Conservation (phyloP, 1,284 basidiomycete species). For the Moesziomyces sp. region DNA sequence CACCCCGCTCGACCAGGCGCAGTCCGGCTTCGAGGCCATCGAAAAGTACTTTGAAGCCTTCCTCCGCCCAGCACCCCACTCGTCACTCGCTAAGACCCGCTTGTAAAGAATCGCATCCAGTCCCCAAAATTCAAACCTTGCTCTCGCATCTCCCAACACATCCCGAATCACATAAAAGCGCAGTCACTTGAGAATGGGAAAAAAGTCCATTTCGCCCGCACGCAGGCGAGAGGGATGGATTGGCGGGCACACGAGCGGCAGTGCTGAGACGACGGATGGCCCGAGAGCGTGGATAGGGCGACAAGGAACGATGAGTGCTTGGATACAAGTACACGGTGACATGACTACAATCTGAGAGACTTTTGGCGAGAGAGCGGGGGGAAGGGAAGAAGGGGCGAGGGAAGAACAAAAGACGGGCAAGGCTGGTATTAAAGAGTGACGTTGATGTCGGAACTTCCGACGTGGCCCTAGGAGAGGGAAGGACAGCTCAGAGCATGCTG, state of each 20-base stretch:
- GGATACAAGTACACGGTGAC: constrained; percentile 1
- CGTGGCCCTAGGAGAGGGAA: neutral
- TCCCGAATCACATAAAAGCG: too few species aligned
- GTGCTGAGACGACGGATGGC: neutral
- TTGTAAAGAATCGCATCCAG: constrained; percentile 12
- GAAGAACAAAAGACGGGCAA: too few species aligned
- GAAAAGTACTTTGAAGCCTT: constrained; percentile 72
- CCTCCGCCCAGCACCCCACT: constrained; percentile 16
- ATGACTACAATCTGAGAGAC: neutral
- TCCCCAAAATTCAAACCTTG: neutral
- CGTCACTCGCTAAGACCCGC: constrained; percentile 4
- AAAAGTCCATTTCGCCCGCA: neutral
- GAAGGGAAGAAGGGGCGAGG: too few species aligned
- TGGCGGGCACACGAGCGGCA: neutral
- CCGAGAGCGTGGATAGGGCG: neutral
- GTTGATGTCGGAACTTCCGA: too few species aligned
- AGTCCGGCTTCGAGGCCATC: constrained; percentile 69
- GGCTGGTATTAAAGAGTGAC: too few species aligned
- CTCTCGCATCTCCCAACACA: neutral
- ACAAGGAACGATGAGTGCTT: neutral
- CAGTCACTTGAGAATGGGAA: too few species aligned
- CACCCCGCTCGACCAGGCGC: constrained; percentile 71
- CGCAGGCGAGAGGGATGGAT: neutral
- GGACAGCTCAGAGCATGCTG: constrained; percentile 21
- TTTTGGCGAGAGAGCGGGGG: neutral